Evolutionary conservation across 1,284 basidiomycete genomes (phyloP).

Genomic region (Cerioporus squamosus): DNA sequence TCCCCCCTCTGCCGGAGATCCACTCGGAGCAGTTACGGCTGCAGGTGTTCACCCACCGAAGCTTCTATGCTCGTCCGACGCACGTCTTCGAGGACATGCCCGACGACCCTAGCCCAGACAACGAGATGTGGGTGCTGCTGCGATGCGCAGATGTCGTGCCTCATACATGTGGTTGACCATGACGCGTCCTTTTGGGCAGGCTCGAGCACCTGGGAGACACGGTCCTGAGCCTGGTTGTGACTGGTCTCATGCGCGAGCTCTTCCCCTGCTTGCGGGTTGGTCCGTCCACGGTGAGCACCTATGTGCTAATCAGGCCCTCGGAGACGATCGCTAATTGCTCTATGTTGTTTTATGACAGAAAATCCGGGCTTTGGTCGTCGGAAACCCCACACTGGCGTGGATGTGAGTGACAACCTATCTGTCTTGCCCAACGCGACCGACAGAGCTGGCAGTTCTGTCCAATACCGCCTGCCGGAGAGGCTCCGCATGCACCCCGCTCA

Average conservation of each 20-base stretch:
- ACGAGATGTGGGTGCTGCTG: conserved; percentile 62
- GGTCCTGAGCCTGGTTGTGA: conserved; percentile 69
- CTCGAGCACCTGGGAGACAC: conserved; percentile 76
- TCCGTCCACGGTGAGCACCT: conserved; percentile 65
- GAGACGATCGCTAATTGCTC: not conserved
- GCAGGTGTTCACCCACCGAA: conserved; percentile 76
- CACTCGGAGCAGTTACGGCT: conserved; percentile 43
- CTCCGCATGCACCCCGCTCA: conserved; percentile 72
- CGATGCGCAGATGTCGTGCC: not conserved
- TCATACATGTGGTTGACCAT: not conserved
- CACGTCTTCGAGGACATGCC: conserved; percentile 75
- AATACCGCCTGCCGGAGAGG: conserved; percentile 62
- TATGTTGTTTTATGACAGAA: conserved; percentile 48
- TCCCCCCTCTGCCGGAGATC: conserved; percentile 59
- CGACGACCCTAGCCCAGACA: conserved; percentile 74
- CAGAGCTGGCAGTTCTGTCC: conserved; percentile 50
- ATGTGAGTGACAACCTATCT: conserved; percentile 52
- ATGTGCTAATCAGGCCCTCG: not conserved
- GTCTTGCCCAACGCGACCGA: not conserved
- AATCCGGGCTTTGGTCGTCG: conserved; percentile 72
- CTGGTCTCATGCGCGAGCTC: conserved; percentile 59
- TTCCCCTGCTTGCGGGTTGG: conserved; percentile 76
- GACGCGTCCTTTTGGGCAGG: conserved; percentile 38
- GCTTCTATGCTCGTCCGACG: conserved; percentile 65
- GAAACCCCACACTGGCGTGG: conserved; percentile 70